These are phyloP conservation scores for Brassica balearica DNA, from an alignment of 441 rosid species.

Conservation along the genomic window DNA sequence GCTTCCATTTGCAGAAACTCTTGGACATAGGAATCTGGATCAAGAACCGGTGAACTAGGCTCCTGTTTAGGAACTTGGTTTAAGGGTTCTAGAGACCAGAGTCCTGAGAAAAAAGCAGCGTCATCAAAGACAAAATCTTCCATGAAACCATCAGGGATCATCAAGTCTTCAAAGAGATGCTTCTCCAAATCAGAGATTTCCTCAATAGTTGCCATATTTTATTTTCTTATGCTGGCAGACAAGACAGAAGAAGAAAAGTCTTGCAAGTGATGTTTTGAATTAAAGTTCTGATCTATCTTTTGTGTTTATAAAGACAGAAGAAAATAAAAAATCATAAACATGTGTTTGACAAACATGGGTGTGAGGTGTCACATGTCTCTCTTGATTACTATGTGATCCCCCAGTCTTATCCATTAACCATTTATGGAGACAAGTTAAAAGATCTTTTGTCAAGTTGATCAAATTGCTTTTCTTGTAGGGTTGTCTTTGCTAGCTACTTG, in stretches of 20 bases:
- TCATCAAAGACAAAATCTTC: conserved; percentile 48
- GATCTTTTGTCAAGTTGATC: conserved; percentile 40
- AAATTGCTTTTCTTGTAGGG: conserved; percentile 46
- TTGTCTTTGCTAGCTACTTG: conserved; percentile 38
- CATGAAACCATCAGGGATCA: conserved; percentile 52
- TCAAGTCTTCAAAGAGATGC: conserved; percentile 64
- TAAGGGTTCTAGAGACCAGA: conserved; percentile 47
- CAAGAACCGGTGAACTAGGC: conserved; percentile 44
- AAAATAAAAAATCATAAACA: conserved; percentile 20
- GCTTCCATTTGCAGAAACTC: conserved; percentile 36
- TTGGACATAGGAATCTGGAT: conserved; percentile 28
- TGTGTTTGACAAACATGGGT: conserved; percentile 35
- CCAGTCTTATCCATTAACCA: conserved; percentile 42
- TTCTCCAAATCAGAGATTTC: conserved; percentile 55
- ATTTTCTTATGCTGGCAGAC: conserved; percentile 18
- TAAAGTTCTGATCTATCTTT: conserved; percentile 5
- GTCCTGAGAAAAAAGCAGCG: conserved; percentile 41
- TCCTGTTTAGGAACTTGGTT: conserved; percentile 42
- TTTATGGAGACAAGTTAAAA: conserved; percentile 32
- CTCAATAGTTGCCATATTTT: conserved; percentile 46
- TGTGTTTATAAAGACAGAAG: conserved; percentile 25
- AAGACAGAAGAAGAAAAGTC: conserved; percentile 20
- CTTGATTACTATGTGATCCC: conserved; percentile 28
- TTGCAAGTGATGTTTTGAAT: conserved; percentile 29
- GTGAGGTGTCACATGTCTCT: conserved; percentile 34